These are phyloP conservation scores for apple (Malus domestica) DNA, from an alignment of 306 rosid species.

Conservation along the genomic window ASM211411v1 NC_041797.1:10806001-10806500, in stretches of 20 bases:
- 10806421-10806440: no score
- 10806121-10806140: neutral
- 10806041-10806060: neutral
- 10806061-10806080: neutral
- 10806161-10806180: neutral
- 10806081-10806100: neutral
- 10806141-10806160: neutral
- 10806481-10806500: neutral
- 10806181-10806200: neutral
- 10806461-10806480: neutral
- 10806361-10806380: neutral
- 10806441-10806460: neutral
- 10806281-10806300: slow-evolving; percentile 37
- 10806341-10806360: neutral
- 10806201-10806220: neutral
- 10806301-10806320: slow-evolving; percentile 24
- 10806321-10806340: neutral
- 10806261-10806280: slow-evolving; percentile 28
- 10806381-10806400: neutral
- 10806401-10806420: neutral
- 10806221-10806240: neutral
- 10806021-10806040: neutral
- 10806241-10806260: neutral
- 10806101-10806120: neutral
- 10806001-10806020: neutral